These are phyloP conservation scores for Lagenidium giganteum DNA, from an alignment of 352 stramenopile genomes.

Conservation along the genomic window DNA sequence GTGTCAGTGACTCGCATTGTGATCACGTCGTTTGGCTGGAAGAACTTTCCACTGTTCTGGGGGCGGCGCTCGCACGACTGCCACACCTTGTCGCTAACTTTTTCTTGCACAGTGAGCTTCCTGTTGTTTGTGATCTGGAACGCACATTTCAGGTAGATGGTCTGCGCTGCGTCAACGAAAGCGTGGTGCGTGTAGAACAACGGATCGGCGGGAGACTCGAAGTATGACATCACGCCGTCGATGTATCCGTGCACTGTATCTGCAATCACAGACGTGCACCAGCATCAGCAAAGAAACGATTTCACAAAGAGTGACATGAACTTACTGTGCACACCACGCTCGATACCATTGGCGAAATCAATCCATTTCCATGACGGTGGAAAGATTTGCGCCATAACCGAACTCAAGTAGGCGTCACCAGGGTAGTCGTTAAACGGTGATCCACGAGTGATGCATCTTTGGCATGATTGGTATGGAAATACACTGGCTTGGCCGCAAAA, in stretches of 20 bases:
- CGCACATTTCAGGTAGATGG: conserved; percentile 24
- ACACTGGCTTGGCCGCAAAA: conserved; percentile 17
- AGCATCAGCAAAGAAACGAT: neutral
- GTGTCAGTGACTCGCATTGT: conserved; percentile 17
- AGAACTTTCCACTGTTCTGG: too few relatives aligned
- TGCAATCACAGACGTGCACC: neutral
- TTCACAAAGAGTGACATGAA: too few relatives aligned
- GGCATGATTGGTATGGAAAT: too few relatives aligned
- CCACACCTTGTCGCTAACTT: too few relatives aligned
- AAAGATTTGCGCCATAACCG: conserved; percentile 21
- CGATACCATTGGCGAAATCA: conserved; percentile 5
- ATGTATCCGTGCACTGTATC: conserved; percentile 16
- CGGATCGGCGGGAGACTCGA: conserved; percentile 17
- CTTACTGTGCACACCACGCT: conserved; percentile 21
- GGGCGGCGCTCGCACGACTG: too few relatives aligned
- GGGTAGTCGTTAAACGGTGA: conserved; percentile 3
- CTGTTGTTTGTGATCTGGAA: too few relatives aligned
- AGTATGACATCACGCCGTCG: conserved; percentile 10
- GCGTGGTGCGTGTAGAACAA: conserved; percentile 20
- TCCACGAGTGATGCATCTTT: conserved; percentile 10
- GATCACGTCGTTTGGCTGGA: conserved; percentile 25
- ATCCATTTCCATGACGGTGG: conserved; percentile 7
- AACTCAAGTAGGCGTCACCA: conserved; percentile 7
- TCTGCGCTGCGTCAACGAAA: conserved; percentile 14
- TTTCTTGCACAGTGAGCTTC: too few relatives aligned